Conservation (phyloP, 164 flowering plant genomes). For the Kingdonia uniflora region DNA sequence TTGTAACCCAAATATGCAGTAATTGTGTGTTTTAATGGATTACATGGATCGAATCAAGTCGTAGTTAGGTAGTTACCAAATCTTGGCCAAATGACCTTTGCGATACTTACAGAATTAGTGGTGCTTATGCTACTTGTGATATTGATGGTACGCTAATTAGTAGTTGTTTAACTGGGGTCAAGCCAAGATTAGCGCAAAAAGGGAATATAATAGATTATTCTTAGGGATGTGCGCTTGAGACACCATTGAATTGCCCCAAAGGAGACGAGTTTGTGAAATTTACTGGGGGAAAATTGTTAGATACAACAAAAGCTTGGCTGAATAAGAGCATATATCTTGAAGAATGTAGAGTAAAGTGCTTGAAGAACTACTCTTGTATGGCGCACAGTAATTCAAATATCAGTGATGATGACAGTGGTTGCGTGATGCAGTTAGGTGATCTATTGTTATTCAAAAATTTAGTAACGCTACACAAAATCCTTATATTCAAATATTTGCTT, state of each 20-base stretch:
- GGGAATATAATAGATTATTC: conserved; percentile 1
- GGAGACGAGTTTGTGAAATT: conserved; percentile 7
- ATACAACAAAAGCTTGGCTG: conserved; percentile 4
- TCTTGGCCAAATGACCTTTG: conserved; percentile 8
- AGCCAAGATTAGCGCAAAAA: background rate
- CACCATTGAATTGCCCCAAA: conserved; percentile 1
- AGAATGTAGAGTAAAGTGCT: no score
- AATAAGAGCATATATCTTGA: conserved; percentile 7
- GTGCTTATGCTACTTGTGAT: conserved; percentile 1
- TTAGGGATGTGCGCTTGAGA: conserved; percentile 3
- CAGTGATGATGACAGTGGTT: conserved; percentile 18
- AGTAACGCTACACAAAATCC: conserved; percentile 15
- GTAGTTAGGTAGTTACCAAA: background rate
- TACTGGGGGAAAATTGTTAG: conserved; percentile 16
- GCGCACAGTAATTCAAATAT: conserved; percentile 19
- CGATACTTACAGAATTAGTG: conserved; percentile 4
- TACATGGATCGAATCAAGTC: conserved; percentile 3
- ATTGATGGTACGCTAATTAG: background rate
- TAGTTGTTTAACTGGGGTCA: conserved; percentile 6
- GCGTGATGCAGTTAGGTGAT: conserved; percentile 20
- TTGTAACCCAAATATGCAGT: conserved; percentile 5
- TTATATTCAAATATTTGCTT: conserved; percentile 18
- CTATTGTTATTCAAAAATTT: conserved; percentile 14
- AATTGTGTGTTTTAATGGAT: background rate
- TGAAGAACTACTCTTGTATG: conserved; percentile 24